A percentile compares a stretch with the other conserved stretches of the same genome.
These are phyloP conservation scores for Lecanicillium sp. DNA, from an alignment of 2,329 filamentous ascomycete species.

Conservation along the genomic window DNA sequence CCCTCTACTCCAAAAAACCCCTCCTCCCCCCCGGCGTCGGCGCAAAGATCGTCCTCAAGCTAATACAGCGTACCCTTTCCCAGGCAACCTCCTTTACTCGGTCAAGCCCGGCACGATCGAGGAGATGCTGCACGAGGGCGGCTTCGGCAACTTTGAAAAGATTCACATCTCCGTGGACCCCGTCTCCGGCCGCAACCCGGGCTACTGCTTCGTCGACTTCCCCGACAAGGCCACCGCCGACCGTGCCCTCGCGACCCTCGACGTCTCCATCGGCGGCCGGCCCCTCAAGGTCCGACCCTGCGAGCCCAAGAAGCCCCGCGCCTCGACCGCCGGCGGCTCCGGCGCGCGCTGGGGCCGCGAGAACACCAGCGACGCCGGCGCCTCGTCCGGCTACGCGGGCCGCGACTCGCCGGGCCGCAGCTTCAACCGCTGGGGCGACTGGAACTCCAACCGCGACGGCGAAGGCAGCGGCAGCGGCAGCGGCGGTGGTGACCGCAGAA, in stretches of 20 bases:
- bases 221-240: constrained; percentile 49
- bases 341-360: constrained; percentile 16
- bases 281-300: constrained; percentile 60
- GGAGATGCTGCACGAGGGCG: constrained; percentile 42
- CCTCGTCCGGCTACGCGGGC: neutral
- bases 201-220: constrained; percentile 71
- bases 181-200: constrained; percentile 61
- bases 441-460: constrained; percentile 24
- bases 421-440: constrained; percentile 41
- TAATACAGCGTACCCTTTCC: neutral
- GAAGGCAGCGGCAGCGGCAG: constrained; percentile 5
- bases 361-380: constrained; percentile 14
- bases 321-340: constrained; percentile 7
- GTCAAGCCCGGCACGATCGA: constrained; percentile 53
- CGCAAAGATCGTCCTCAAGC: neutral
- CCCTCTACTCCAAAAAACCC: neutral
- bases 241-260: constrained; percentile 50
- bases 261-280: constrained; percentile 49
- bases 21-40: neutral
- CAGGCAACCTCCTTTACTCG: constrained; percentile 51
- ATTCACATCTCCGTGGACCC: constrained; percentile 67
- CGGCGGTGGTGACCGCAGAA: constrained; percentile 1
- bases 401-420: constrained; percentile 15
- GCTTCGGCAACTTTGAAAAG: constrained; percentile 46
- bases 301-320: constrained; percentile 42